Percentiles rank a stretch among this genome's conserved stretches.
These are phyloP conservation scores for Flueggea neowawraea DNA, from an alignment of 441 rosid genomes.

Conservation along the genomic window DNA sequence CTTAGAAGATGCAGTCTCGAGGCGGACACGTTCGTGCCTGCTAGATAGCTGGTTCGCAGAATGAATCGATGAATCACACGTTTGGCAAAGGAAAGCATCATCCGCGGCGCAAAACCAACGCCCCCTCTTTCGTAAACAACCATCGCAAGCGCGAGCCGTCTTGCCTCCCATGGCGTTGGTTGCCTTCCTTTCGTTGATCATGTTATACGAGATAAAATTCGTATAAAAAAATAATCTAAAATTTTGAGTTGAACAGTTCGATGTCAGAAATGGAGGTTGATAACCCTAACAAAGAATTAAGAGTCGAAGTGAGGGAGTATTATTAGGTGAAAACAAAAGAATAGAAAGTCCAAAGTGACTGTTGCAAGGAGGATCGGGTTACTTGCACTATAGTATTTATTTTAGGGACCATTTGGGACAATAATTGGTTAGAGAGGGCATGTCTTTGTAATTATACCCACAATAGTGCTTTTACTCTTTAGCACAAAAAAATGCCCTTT, in stretches of 20 bases:
- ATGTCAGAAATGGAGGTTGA: no score
- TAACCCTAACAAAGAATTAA: not conserved
- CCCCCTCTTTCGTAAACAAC: conserved; percentile 54
- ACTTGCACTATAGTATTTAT: conserved; percentile 7
- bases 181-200: conserved; percentile 30
- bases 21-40: conserved; percentile 65
- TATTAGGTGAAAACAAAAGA: not conserved
- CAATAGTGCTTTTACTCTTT: conserved; percentile 8
- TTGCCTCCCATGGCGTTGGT: conserved; percentile 46
- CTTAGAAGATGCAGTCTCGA: conserved; percentile 31
- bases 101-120: conserved; percentile 73
- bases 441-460: conserved; percentile 11
- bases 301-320: not conserved
- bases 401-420: conserved; percentile 12
- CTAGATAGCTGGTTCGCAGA: conserved; percentile 71
- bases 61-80: conserved; percentile 73
- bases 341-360: conserved; percentile 6
- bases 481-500: not conserved
- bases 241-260: no score
- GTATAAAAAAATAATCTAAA: no score
- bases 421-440: conserved; percentile 14
- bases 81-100: conserved; percentile 79
- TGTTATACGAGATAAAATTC: not conserved
- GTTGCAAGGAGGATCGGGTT: conserved; percentile 13
- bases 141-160: conserved; percentile 62